These are phyloP conservation scores for Colletotrichum sp. DNA, from an alignment of 2,329 filamentous ascomycete species.

Conservation along the genomic window DNA sequence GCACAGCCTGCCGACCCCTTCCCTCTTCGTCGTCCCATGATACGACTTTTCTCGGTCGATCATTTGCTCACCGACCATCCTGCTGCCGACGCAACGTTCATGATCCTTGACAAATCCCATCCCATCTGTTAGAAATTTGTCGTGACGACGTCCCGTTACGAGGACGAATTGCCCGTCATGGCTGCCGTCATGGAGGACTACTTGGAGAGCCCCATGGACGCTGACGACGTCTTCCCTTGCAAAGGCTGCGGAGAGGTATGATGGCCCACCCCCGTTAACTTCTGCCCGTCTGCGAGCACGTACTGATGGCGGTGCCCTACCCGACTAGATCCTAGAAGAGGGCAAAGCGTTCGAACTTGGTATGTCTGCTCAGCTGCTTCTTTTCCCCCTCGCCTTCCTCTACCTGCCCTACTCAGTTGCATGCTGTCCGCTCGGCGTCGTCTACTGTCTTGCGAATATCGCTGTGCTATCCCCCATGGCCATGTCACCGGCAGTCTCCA, in stretches of 20 bases:
- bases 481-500: slow-evolving; percentile 20
- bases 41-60: background rate
- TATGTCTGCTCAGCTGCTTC: slow-evolving; percentile 47
- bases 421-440: background rate
- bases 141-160: slow-evolving; percentile 9
- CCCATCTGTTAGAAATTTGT: slow-evolving; percentile 6
- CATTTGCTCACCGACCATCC: background rate
- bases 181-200: slow-evolving; percentile 63
- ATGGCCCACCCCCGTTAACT: slow-evolving; percentile 10
- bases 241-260: slow-evolving; percentile 91
- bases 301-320: slow-evolving; percentile 19
- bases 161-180: slow-evolving; percentile 37
- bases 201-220: slow-evolving; percentile 70
- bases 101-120: slow-evolving; percentile 4
- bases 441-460: background rate
- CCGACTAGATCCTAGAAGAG: slow-evolving; percentile 86
- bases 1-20: slow-evolving; percentile 11
- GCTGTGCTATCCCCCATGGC: slow-evolving; percentile 8
- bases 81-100: slow-evolving; percentile 8
- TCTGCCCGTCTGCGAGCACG: slow-evolving; percentile 11
- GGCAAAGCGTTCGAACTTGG: slow-evolving; percentile 98
- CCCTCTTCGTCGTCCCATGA: slow-evolving; percentile 10
- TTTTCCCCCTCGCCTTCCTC: background rate
- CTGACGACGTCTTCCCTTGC: slow-evolving; percentile 86
- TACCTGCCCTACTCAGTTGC: background rate